Conservation (phyloP, 192 early-diverging fungal genomes). For the Obelidium mucronatum region DNA sequence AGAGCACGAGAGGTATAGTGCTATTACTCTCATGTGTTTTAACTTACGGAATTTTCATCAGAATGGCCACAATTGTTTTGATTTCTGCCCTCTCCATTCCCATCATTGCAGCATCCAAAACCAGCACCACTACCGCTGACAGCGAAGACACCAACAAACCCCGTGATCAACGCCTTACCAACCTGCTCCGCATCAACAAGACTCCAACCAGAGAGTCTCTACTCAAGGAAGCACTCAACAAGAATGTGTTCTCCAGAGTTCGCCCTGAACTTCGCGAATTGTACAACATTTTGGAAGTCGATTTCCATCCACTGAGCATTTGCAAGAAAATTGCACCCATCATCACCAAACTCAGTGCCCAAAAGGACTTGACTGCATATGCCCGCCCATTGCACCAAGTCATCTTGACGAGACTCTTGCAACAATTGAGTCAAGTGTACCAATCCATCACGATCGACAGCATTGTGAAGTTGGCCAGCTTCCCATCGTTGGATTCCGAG, state of each 20-base stretch:
- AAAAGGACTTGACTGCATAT: conserved; percentile 84
- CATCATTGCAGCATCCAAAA: conserved; percentile 86
- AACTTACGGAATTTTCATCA: conserved; percentile 19
- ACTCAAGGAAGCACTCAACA: conserved; percentile 86
- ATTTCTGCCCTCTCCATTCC: conserved; percentile 96
- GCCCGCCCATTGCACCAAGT: conserved; percentile 94
- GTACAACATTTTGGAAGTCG: conserved; percentile 96
- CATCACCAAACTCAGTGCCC: conserved; percentile 65
- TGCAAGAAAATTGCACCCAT: conserved; percentile 96
- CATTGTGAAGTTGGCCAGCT: conserved; percentile 86
- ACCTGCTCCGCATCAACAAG: conserved; percentile 82
- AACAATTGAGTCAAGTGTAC: conserved; percentile 97
- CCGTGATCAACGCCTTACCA: conserved; percentile 78
- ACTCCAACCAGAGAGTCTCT: conserved; percentile 89
- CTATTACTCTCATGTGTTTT: background rate
- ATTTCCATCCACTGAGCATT: conserved; percentile 98
- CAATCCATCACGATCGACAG: conserved; percentile 95
- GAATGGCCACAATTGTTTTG: conserved; percentile 91
- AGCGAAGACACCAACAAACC: conserved; percentile 81
- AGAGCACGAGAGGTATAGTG: conserved; percentile 72
- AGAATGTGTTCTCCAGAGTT: conserved; percentile 85
- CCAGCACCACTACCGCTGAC: conserved; percentile 72
- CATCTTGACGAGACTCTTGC: conserved; percentile 95
- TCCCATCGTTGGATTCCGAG: conserved; percentile 66
- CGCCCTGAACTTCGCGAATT: conserved; percentile 89